A percentile compares a stretch with the other conserved stretches of the same genome.
Evolutionary conservation across 192 early-diverging fungal species (phyloP).

Genomic region (Coemansia sp.): DNA sequence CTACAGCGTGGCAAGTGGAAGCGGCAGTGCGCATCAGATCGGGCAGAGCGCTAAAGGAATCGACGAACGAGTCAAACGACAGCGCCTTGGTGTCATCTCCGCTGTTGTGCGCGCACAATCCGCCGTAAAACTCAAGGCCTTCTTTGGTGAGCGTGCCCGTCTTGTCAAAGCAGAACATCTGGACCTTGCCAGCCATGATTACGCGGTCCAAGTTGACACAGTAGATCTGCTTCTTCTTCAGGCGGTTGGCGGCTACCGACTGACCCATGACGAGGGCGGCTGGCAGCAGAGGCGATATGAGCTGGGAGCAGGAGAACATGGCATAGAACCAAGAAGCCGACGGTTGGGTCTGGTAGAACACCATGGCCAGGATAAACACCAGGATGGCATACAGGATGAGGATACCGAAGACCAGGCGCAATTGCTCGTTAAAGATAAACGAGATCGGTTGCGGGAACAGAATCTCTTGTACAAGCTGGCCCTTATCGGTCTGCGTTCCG

Average conservation of each 20-base stretch:
- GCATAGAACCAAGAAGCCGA: constrained; percentile 64
- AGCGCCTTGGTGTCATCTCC: neutral
- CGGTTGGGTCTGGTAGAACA: constrained; percentile 50
- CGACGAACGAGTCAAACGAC: constrained; percentile 9
- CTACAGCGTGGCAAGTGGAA: constrained; percentile 58
- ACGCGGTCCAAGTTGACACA: constrained; percentile 64
- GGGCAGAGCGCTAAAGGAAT: neutral
- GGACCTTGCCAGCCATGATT: constrained; percentile 64
- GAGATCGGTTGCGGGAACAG: constrained; percentile 61
- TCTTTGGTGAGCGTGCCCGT: constrained; percentile 69
- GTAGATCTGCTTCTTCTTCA: constrained; percentile 58
- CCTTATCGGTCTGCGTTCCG: constrained; percentile 60
- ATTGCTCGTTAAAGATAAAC: constrained; percentile 67
- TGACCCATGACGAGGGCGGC: constrained; percentile 64
- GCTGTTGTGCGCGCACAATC: neutral
- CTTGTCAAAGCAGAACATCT: constrained; percentile 67
- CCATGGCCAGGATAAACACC: constrained; percentile 33
- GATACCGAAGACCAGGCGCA: constrained; percentile 60
- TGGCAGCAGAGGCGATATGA: constrained; percentile 61
- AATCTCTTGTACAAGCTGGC: constrained; percentile 62
- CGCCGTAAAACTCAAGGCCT: constrained; percentile 61
- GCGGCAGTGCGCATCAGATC: constrained; percentile 8
- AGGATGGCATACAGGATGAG: constrained; percentile 60
- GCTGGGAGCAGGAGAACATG: constrained; percentile 63
- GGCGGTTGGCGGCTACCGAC: constrained; percentile 56